phyloP scores from a whole-genome alignment of 768 basidiomycete genomes.

The Dentipellis sp. region DNA sequence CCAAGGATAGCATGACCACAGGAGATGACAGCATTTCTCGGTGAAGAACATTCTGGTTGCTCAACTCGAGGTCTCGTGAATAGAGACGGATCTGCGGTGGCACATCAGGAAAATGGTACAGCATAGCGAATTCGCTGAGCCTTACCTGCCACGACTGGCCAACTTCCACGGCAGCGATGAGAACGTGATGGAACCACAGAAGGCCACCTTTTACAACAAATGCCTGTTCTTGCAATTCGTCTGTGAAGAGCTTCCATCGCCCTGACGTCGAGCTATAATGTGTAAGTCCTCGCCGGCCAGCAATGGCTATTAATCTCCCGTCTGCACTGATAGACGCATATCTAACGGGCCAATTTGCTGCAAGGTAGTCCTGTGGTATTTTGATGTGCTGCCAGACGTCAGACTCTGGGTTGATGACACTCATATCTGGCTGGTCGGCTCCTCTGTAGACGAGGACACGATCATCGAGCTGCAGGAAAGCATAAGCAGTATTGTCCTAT shows the following conservation, averaged over 20 bases:
- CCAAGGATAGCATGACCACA: constrained; percentile 80
- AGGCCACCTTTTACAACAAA: constrained; percentile 87
- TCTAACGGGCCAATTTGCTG: constrained; percentile 88
- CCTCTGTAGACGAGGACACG: constrained; percentile 89
- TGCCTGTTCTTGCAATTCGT: constrained; percentile 75
- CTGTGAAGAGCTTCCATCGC: constrained; percentile 86
- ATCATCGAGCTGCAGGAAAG: constrained; percentile 93
- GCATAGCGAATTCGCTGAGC: constrained; percentile 5
- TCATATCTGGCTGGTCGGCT: constrained; percentile 96
- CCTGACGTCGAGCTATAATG: constrained; percentile 95
- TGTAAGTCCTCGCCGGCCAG: constrained; percentile 81
- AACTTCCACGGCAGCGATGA: constrained; percentile 84
- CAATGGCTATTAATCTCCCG: constrained; percentile 86
- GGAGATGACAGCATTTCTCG: constrained; percentile 68
- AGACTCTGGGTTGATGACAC: constrained; percentile 94
- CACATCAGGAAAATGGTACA: neutral
- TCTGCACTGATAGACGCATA: constrained; percentile 89
- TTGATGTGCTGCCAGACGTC: constrained; percentile 99
- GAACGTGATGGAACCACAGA: constrained; percentile 93
- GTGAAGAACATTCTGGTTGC: constrained; percentile 75
- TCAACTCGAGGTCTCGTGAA: constrained; percentile 84
- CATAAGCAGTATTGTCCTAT: constrained; percentile 93
- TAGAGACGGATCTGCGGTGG: constrained; percentile 75
- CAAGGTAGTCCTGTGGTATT: constrained; percentile 85
- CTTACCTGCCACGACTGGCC: constrained; percentile 68